Evolutionary conservation across 179 eudicot genomes (phyloP), one percentile per base, ranked within the genome.

Genomic region (Heliamphora pulchella): DNA sequence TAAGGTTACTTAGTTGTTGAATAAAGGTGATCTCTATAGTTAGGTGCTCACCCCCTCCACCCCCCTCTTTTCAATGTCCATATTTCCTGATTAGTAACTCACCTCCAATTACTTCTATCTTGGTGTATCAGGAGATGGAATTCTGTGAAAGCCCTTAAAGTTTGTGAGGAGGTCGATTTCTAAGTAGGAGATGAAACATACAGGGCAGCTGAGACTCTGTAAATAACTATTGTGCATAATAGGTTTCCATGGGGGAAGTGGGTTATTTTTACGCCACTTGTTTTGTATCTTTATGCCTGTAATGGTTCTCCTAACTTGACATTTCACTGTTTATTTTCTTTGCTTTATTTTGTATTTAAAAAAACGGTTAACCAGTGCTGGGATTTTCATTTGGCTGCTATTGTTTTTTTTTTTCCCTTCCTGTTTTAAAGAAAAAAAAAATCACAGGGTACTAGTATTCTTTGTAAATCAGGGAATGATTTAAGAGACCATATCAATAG

Each of bases 41-140:
- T 53, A 18, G 9, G 20, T 54, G 22, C 54, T n/a, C n/a, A n/a
- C n/a, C n/a, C n/a, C n/a, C n/a, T n/a, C n/a, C n/a, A n/a, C n/a
- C n/a, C n/a, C n/a, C n/a, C 3, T 48, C 5, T 41, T 8, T 48
- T 20, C 62, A 53, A 17, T 57, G 2, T 55, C 41, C n/a, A 43
- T 6, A 41, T 75, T 75, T 75, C 51, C 48, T 17, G 13, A 14
- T 62, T 31, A 77, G 70, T 63, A 5, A 43, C 55, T 77, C 5
- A 46, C 11, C 41, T 44, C 8, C 46, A 17, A 9, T 47, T 55
- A 17, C 74, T 43, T 51, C 18, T 9, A n/a, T 59, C 8, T 55
- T 70, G 69, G 76, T 70, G 57, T 59, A 50, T 59, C 77, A 79
- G 81, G 81, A 79, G 59, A 79, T 79, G 81, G 81, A 79, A 73